These are phyloP conservation scores for Pelargonium australe DNA, from an alignment of 441 rosid species.

Conservation along the genomic window DNA sequence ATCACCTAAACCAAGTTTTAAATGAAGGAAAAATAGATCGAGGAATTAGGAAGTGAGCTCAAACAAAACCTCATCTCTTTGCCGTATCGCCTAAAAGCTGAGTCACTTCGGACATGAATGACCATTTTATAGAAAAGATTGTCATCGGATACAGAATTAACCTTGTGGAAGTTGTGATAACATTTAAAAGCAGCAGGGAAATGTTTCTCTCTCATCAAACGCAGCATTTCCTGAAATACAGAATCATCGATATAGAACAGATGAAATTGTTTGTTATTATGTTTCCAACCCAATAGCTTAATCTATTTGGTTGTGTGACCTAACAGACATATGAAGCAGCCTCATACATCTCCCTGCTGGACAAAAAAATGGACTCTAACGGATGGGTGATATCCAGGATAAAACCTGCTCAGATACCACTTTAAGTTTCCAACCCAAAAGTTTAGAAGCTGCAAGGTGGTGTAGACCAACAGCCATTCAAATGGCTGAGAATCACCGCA, in stretches of 20 bases:
- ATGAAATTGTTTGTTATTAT: not conserved
- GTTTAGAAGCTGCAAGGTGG: too few relatives aligned
- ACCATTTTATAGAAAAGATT: conserved; percentile 84
- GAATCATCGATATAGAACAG: conserved; percentile 17
- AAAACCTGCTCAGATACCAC: not conserved
- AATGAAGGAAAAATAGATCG: conserved; percentile 4
- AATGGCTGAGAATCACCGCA: too few relatives aligned
- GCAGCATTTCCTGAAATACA: conserved; percentile 72
- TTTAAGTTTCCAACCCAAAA: too few relatives aligned
- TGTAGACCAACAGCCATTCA: too few relatives aligned
- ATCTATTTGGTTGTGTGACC: not conserved
- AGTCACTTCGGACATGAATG: conserved; percentile 84
- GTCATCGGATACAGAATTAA: conserved; percentile 53
- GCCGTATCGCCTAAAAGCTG: conserved; percentile 79
- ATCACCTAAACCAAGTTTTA: conserved; percentile 8
- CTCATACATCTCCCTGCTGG: conserved; percentile 5
- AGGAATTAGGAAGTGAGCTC: conserved; percentile 14
- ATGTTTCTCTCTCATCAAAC: conserved; percentile 72
- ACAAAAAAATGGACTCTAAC: not conserved
- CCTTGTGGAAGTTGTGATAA: conserved; percentile 76
- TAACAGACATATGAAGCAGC: not conserved
- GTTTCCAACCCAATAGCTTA: not conserved
- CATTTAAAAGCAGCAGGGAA: conserved; percentile 79
- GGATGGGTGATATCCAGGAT: not conserved
- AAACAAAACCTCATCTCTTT: conserved; percentile 84